Base-by-base conservation (phyloP, 371 early-diverging fungal genomes). In the Lichtheimia ornata region DNA sequence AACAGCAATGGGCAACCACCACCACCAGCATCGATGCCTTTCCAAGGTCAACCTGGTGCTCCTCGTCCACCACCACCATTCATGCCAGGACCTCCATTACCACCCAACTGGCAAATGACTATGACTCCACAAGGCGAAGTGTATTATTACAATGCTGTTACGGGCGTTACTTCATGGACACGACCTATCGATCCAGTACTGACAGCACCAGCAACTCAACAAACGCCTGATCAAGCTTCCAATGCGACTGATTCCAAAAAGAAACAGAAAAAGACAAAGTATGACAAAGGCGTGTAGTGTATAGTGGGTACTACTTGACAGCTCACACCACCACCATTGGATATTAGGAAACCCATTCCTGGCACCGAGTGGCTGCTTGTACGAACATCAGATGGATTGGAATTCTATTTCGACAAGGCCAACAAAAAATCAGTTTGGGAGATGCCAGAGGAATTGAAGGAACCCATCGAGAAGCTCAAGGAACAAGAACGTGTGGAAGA, bases 321-420 rank as follows among this genome's bases (percentile, higher is more conserved):
- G 22, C 22, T 17, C 9, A 27, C 28, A 18, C 6, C 28, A 40
- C 42, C n/a, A 24, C 5, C 27, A 52, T 25, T 50, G 25, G 20
- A 52, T 28, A 24, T 44, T 69, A 88, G 88, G 57, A 84, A 79
- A 25, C 81, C 78, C 52, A 84, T 94, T 43, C 85, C 90, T 44
- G 82, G 84, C n/a, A 84, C 91, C 0, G 66, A 73, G 5, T 94
- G 94, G 94, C 79, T 84, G 50, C 83, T 94, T 59, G 86, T 91
- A 0, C 75, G 79, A 54, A 92, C 93, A n/a, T 79, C 73, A 35
- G 74, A 76, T 20, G 88, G 89, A 22, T 82, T 89, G 53, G 92
- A 92, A 24, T 93, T 91, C 66, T 94, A 81, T 62, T 89, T 84
- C 63, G 84, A 92, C 77, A 71, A 83, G 43, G 79, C 84, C 12